These are phyloP conservation scores for Heritiera littoralis DNA, from an alignment of 345 rosid species.

Conservation along the genomic window DNA sequence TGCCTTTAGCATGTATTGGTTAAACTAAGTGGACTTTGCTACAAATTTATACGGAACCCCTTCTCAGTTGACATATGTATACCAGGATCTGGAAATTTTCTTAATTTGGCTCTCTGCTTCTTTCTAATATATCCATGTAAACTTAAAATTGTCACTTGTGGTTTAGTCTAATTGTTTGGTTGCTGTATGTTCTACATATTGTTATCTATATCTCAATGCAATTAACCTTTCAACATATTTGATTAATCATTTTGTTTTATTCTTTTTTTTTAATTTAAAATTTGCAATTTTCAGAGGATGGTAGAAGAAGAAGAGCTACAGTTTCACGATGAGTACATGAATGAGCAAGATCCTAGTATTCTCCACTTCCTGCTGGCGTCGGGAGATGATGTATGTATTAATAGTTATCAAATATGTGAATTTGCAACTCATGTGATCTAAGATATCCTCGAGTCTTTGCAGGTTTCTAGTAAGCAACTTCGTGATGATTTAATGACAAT, in stretches of 20 bases:
- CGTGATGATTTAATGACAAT: constrained; percentile 97
- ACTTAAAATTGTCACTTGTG: background rate
- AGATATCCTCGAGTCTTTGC: constrained; percentile 26
- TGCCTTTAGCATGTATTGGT: background rate
- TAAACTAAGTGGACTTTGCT: background rate
- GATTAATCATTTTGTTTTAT: background rate
- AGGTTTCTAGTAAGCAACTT: constrained; percentile 97
- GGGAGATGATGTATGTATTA: constrained; percentile 77
- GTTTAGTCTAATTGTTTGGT: constrained; percentile 7
- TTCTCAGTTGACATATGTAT: background rate
- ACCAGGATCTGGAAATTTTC: background rate
- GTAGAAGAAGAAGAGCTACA: constrained; percentile 93
- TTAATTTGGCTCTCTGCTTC: background rate
- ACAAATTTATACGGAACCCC: background rate
- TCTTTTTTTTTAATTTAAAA: constrained; percentile 11
- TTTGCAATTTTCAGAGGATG: constrained; percentile 57
- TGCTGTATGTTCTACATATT: too few species aligned
- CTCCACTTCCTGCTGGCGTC: constrained; percentile 94
- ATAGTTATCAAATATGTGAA: constrained; percentile 12
- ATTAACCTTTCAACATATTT: background rate
- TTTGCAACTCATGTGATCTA: constrained; percentile 14
- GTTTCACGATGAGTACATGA: constrained; percentile 90
- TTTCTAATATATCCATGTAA: background rate
- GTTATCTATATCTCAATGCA: background rate
- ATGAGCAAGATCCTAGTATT: constrained; percentile 95